A percentile compares a stretch with the other conserved stretches of the same genome.
These are phyloP conservation scores for Rhizopus arrhizus DNA, from an alignment of 371 early-diverging fungal genomes.

Conservation along the genomic window DNA sequence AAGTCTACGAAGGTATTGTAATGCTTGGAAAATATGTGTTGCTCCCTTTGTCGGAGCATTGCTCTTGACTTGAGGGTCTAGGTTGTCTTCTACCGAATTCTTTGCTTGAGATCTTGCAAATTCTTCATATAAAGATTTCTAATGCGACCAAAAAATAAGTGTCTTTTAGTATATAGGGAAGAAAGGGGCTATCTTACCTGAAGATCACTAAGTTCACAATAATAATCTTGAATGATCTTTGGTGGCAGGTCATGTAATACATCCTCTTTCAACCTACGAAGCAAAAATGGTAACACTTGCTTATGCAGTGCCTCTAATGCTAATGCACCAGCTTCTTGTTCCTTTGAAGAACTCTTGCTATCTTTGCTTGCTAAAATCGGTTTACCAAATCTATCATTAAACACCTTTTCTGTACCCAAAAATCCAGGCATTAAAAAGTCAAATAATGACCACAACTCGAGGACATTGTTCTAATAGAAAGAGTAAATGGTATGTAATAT, in stretches of 20 bases:
- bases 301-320: conserved; percentile 94
- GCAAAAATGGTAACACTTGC: conserved; percentile 96
- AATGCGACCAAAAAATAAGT: no score
- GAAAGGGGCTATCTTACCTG: conserved; percentile 33
- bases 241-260: conserved; percentile 98
- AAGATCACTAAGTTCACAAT: conserved; percentile 92
- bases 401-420: conserved; percentile 88
- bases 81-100: conserved; percentile 54
- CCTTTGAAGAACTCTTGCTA: conserved; percentile 80
- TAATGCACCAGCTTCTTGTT: conserved; percentile 83
- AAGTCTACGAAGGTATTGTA: conserved; percentile 94
- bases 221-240: conserved; percentile 98
- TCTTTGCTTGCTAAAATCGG: conserved; percentile 91
- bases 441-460: conserved; percentile 98
- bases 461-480: conserved; percentile 80
- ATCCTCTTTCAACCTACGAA: conserved; percentile 98
- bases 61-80: conserved; percentile 19
- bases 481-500: neutral
- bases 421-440: conserved; percentile 99
- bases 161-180: no score
- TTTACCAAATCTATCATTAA: conserved; percentile 88
- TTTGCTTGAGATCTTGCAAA: conserved; percentile 73
- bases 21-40: conserved; percentile 94
- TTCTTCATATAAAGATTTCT: conserved; percentile 85
- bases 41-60: conserved; percentile 41